Conservation (phyloP, 768 basidiomycete species). For the Russula sp. region DNA sequence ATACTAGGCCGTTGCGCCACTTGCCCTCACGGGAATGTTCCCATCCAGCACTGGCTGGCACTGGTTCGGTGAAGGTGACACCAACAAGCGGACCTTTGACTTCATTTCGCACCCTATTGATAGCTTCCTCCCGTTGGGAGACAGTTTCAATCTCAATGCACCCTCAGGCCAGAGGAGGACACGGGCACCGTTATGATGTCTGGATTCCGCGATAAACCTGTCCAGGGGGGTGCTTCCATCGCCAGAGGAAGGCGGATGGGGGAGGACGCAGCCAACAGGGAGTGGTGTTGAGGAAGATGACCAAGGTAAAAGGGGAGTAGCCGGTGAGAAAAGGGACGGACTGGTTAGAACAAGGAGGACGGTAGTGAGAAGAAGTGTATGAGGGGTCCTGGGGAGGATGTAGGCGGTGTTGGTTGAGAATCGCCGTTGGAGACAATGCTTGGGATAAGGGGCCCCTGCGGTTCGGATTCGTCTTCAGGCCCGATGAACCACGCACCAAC, state of each 20-base stretch:
- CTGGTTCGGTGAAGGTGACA: slow-evolving; percentile 67
- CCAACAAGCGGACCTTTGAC: slow-evolving; percentile 52
- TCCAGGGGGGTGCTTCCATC: slow-evolving; percentile 46
- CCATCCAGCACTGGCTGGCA: slow-evolving; percentile 41
- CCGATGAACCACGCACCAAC: slow-evolving; percentile 59
- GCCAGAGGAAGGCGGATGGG: slow-evolving; percentile 44
- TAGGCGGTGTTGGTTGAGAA: slow-evolving; percentile 7
- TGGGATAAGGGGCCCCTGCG: slow-evolving; percentile 24
- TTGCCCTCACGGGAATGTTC: slow-evolving; percentile 39
- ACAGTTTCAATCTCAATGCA: slow-evolving; percentile 56
- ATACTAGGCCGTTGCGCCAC: slow-evolving; percentile 60
- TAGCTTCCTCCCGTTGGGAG: slow-evolving; percentile 48
- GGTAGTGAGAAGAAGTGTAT: slow-evolving; percentile 40
- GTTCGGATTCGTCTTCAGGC: slow-evolving; percentile 46
- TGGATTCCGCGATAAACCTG: slow-evolving; percentile 61
- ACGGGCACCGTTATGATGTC: slow-evolving; percentile 45
- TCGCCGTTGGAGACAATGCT: slow-evolving; percentile 20
- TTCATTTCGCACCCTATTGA: slow-evolving; percentile 43
- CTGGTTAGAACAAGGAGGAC: slow-evolving; percentile 48
- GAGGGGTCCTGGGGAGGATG: slow-evolving; percentile 25
- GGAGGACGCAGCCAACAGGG: slow-evolving; percentile 65
- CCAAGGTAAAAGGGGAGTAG: slow-evolving; percentile 43
- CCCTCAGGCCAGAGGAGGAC: slow-evolving; percentile 81
- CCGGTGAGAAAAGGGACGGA: slow-evolving; percentile 52
- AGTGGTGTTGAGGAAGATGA: slow-evolving; percentile 50